These are phyloP conservation scores for Schizochytrium sp. DNA, from an alignment of 108 stramenopile genomes.

Conservation along the genomic window DNA sequence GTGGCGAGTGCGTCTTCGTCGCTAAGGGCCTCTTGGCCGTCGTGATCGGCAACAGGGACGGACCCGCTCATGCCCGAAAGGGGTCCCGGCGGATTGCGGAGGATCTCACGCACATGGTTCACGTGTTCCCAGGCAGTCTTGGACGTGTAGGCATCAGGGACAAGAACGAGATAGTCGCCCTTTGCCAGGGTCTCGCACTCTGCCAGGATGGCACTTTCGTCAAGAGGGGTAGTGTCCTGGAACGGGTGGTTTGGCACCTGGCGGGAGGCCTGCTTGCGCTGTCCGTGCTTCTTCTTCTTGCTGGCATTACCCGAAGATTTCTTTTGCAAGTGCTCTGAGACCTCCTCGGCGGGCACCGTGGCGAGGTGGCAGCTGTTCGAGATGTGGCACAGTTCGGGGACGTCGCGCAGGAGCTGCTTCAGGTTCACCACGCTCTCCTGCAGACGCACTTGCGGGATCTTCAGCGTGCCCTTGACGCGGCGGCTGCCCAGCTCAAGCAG, in stretches of 20 bases:
- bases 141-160: constrained; percentile 32
- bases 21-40: constrained; percentile 11
- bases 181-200: constrained; percentile 7
- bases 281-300: constrained; percentile 28
- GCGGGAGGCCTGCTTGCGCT: not conserved
- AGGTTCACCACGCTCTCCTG: constrained; percentile 31
- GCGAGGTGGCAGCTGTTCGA: constrained; percentile 33
- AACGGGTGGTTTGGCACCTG: not conserved
- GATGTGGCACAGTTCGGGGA: constrained; percentile 38
- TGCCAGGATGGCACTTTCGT: not conserved
- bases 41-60: constrained; percentile 23
- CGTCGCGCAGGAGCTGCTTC: constrained; percentile 34
- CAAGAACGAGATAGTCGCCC: constrained; percentile 26
- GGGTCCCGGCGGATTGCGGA: not conserved
- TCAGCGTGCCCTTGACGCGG: constrained; percentile 1
- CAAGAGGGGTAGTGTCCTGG: not conserved
- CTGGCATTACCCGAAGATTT: not conserved
- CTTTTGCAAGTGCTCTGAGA: not conserved
- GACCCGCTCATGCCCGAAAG: constrained; percentile 28
- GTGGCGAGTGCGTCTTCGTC: not conserved
- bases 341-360: not conserved
- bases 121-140: constrained; percentile 38
- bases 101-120: constrained; percentile 9
- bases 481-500: not conserved
- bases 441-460: constrained; percentile 29